phyloP scores from a whole-genome alignment of 306 rosid species.

The Begonia loranthoides region DNA sequence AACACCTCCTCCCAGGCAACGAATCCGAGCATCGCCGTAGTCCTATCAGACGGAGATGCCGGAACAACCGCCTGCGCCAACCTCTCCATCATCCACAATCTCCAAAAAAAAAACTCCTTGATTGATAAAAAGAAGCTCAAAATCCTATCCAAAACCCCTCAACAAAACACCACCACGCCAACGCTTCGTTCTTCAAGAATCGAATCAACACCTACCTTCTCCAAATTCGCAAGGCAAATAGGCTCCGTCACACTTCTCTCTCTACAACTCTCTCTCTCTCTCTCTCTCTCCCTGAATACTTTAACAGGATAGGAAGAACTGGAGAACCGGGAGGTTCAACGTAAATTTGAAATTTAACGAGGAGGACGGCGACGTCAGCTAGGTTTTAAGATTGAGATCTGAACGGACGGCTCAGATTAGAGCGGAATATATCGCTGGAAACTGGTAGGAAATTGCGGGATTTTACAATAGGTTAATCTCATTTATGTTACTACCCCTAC shows the following conservation, averaged over 20 bases:
- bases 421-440: conserved; percentile 18
- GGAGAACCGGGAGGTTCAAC: neutral
- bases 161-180: neutral
- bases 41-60: conserved; percentile 12
- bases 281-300: too few relatives aligned
- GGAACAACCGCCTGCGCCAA: conserved; percentile 3
- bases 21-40: conserved; percentile 25
- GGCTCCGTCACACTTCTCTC: neutral
- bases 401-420: conserved; percentile 30
- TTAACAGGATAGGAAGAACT: neutral
- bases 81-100: conserved; percentile 23
- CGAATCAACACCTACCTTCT: neutral
- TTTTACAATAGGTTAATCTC: neutral
- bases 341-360: neutral
- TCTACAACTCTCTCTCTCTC: neutral
- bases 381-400: conserved; percentile 53
- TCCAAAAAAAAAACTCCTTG: neutral
- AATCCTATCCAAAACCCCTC: neutral
- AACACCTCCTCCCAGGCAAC: conserved; percentile 62
- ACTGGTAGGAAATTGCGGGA: conserved; percentile 40
- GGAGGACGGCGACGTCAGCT: conserved; percentile 5
- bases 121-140: neutral
- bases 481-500: conserved; percentile 3
- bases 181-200: neutral
- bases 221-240: neutral